Evolutionary conservation across 1,284 basidiomycete species (phyloP).

Genomic region (Trichosporon sp.): DNA sequence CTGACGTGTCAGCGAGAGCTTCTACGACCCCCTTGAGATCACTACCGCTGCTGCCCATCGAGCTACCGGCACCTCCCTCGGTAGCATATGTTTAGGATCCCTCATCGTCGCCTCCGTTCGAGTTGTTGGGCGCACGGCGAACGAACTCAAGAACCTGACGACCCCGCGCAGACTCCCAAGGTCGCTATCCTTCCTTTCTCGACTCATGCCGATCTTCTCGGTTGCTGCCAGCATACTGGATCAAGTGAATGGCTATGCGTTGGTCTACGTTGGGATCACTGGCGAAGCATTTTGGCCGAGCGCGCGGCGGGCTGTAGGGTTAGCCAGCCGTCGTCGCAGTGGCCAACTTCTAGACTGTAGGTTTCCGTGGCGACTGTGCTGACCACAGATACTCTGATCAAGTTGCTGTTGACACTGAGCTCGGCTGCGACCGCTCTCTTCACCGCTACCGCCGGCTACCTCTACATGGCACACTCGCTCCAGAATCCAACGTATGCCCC

Average conservation of each 20-base stretch:
- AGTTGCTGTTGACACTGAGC: conserved; percentile 58
- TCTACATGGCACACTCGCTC: conserved; percentile 81
- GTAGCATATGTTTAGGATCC: conserved; percentile 69
- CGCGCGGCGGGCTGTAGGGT: conserved; percentile 61
- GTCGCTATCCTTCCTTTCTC: conserved; percentile 51
- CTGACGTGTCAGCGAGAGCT: conserved; percentile 34
- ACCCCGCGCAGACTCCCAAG: conserved; percentile 35
- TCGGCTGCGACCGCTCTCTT: conserved; percentile 72
- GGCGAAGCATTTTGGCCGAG: conserved; percentile 77
- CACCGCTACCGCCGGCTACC: conserved; percentile 73
- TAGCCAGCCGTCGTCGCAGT: conserved; percentile 43
- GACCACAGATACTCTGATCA: conserved; percentile 60
- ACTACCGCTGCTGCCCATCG: conserved; percentile 74
- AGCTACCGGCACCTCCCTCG: conserved; percentile 73
- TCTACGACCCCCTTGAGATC: conserved; percentile 55
- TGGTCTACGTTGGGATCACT: conserved; percentile 80
- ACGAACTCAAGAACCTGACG: conserved; percentile 36
- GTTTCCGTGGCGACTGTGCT: conserved; percentile 14
- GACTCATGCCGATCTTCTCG: conserved; percentile 47
- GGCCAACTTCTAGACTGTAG: conserved; percentile 48
- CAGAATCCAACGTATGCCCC: conserved; percentile 71
- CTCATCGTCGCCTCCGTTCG: conserved; percentile 69
- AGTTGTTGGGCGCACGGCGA: conserved; percentile 38
- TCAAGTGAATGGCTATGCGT: conserved; percentile 73
- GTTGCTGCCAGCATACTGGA: conserved; percentile 61